Evolutionary conservation across 2,329 filamentous ascomycete genomes (phyloP), one percentile per base, ranked within the genome.

Genomic region (Paecilomyces sp.): DNA sequence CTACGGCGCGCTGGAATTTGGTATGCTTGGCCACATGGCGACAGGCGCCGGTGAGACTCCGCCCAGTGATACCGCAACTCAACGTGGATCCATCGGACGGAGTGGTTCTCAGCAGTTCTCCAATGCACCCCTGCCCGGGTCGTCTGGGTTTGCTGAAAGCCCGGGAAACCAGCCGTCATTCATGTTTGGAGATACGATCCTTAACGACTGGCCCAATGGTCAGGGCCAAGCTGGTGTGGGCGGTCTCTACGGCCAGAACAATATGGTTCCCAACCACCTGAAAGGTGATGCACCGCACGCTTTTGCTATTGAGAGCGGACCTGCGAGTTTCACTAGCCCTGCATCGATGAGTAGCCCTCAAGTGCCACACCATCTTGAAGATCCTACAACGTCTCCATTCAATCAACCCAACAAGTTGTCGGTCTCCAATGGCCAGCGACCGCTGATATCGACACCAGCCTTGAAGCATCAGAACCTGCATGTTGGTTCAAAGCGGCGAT

Each of bases 21-120:
- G 92, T 58, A 97, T 97, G 85, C 84, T 99, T 0, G 92, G 91
- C 30, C 93, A 97, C 73, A 96, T 99, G 90, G 91, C 91, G 61
- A 91, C 90, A n/a, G 90, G 90, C 13, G 89, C 90, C 13, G 89
- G 87, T n/a, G 90, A 94, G 66, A 90, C 87, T 15, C 86, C 88
- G 6, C 85, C 88, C 4, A 85, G 86, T 58, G 90, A 94, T 58
- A 77, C 74, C 22, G 71, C 71, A 55, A 78, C 75, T n/a, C 75
- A 77, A 52, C 72, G 76, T 62, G 77, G 77, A n/a, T 79, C 77
- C 50, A 75, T 79, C 63, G 74, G 74, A 36, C 72, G 75, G 58
- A 77, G 74, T 64, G 72, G 73, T 61, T 76, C 75, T 22, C 68
- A 73, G 33, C 69, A 75, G 60, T 73, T 77, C 69, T 70, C 75